Evolutionary conservation across 2,329 filamentous ascomycete species (phyloP), one percentile per base, ranked within the genome.

Genomic region (Pseudogymnoascus sp.): DNA sequence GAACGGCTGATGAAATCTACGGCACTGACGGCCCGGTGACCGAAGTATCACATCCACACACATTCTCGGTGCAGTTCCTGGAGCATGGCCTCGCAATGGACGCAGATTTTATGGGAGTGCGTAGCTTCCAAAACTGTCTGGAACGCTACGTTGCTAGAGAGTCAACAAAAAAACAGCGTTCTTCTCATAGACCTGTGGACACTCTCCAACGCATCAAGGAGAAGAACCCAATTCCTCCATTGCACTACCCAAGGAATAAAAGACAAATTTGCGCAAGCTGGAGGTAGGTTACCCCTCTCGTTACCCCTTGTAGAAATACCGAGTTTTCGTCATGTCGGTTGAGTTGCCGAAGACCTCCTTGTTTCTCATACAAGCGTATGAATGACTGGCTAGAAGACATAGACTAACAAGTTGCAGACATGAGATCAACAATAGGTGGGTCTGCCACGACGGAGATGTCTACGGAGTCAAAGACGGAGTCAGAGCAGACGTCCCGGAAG

Each of bases 201-300:
- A 56, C 50, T 56, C 50, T 56, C 10, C 28, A 11, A 16, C 50
- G 50, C 50, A 56, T 56, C n/a, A 2, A 7, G 50, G 50, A 56
- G 50, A 56, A 56, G 28, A 56, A 56, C 16, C 28, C n/a, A 56
- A 56, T 56, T 21, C 50, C 50, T 56, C 50, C 50, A 36, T 7
- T 16, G 16, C 16, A 56, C 50, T 34, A 56, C 50, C 50, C 50
- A 16, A 18, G 11, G n/a, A 3, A 56, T 7, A 8, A 56, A 14
- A 5, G 2, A 3, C 8, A 56, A 18, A 5, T 36, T 36, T 12
- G 50, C 28, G 50, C 50, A 56, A 56, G 11, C 50, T 56, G 50
- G 50, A 36, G 25, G 50, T 56, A 4, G 16, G 50, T 56, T 11
- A 34, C 28, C 28, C 12, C n/a, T 3, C 34, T 34, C 5, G 28